Evolutionary conservation across 2,329 filamentous ascomycete genomes (phyloP), one percentile per base, ranked within the genome.

Genomic region (Zarea fungicola): DNA sequence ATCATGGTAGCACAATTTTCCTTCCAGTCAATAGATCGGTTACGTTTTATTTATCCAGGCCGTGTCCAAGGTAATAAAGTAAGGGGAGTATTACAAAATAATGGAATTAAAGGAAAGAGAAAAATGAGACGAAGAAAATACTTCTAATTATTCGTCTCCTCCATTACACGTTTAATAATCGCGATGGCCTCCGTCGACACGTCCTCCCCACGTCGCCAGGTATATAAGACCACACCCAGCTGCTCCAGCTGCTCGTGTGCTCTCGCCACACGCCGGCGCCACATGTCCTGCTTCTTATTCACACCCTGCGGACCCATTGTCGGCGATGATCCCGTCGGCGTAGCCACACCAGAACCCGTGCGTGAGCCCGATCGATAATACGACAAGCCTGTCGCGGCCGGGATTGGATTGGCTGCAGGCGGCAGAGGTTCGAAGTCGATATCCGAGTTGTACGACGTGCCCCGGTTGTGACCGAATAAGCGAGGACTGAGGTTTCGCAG

Each of bases 281-380:
- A 93, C 41, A 89, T 60, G 52, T 85, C 83, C 48, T 89, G 72
- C 55, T 87, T 85, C 68, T 85, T 89, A 63, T 81, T 88, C 11
- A 69, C 61, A 4, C 54, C 58, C 46, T 62, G 60, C 2, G 71
- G 65, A 1, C 63, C 62, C 16, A 65, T 50, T 0, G 56, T 63
- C 2, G 67, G 67, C 2, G 66, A n/a, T n/a, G n/a, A 70, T 1
- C 61, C 62, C 0, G 62, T 60, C 22, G 68, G 67, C 3, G 66
- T 65, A 3, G 58, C 60, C 9, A 50, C 56, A n/a, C 62, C 59
- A 9, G 51, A 56, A n/a, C 61, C 59, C 2, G 66, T 66, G 5
- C 62, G 56, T 13, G 59, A 61, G 5, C 57, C 57, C 1, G 64
- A 60, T 32, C 55, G 52, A 21, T 57, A 56, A 16, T 62, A 59